Conservation (phyloP, 2,329 filamentous ascomycete species). For the Stagonosporopsis rhizophila region DNA sequence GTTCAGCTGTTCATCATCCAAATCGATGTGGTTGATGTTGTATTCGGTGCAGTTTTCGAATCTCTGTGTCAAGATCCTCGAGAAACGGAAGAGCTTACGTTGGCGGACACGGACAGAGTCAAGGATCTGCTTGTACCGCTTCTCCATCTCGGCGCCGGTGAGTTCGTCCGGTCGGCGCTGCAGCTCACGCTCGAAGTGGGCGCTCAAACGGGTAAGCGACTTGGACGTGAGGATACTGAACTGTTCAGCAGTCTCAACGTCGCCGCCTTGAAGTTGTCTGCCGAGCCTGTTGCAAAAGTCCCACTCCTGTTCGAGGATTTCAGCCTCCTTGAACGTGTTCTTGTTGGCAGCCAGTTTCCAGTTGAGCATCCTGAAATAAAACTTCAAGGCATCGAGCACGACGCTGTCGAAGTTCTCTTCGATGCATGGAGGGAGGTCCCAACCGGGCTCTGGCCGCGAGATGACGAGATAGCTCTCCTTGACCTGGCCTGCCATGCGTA, state of each 20-base stretch:
- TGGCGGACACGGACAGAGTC: constrained; percentile 97
- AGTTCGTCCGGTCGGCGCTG: constrained; percentile 84
- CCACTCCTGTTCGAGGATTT: constrained; percentile 97
- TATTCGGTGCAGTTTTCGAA: constrained; percentile 98
- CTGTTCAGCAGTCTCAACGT: constrained; percentile 96
- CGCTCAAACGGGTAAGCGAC: constrained; percentile 83
- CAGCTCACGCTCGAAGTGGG: constrained; percentile 91
- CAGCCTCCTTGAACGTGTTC: constrained; percentile 98
- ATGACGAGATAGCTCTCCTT: constrained; percentile 88
- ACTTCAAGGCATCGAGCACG: constrained; percentile 90
- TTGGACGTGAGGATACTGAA: constrained; percentile 95
- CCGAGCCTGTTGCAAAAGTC: constrained; percentile 95
- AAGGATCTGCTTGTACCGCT: constrained; percentile 92
- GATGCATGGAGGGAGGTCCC: constrained; percentile 94
- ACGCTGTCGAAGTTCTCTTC: constrained; percentile 95
- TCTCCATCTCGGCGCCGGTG: constrained; percentile 83
- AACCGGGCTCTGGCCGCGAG: constrained; percentile 85
- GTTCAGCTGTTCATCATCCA: constrained; percentile 71
- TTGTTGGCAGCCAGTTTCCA: constrained; percentile 98
- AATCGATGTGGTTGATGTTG: constrained; percentile 78
- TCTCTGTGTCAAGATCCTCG: constrained; percentile 84
- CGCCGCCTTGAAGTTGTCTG: constrained; percentile 86
- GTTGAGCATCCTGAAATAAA: constrained; percentile 98
- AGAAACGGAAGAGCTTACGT: constrained; percentile 95
- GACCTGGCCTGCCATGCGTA: constrained; percentile 90